Evolutionary conservation across 768 basidiomycete genomes (phyloP).

Genomic region (Agrocybe chaxingu): DNA sequence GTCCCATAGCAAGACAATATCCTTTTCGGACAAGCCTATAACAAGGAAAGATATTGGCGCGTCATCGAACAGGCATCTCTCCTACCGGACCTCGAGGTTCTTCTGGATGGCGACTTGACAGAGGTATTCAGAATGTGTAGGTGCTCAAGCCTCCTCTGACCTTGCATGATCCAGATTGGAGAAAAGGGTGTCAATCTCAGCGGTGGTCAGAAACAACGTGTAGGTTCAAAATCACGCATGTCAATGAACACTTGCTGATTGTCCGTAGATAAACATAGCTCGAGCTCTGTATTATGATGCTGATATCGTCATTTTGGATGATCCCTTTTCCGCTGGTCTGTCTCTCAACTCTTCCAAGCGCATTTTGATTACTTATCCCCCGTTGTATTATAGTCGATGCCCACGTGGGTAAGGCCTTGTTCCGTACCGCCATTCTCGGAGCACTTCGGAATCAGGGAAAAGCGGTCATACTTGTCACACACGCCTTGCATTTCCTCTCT

Average conservation of each 20-base stretch:
- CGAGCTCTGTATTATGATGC: constrained; percentile 65
- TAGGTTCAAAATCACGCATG: constrained; percentile 15
- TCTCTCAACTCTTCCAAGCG: neutral
- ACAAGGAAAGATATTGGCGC: constrained; percentile 65
- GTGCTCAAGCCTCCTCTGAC: too few species aligned
- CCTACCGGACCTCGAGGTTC: constrained; percentile 57
- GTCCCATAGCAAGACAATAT: constrained; percentile 56
- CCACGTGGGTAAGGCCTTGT: constrained; percentile 69
- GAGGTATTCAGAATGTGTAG: constrained; percentile 38
- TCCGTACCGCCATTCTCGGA: constrained; percentile 59
- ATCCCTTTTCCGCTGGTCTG: constrained; percentile 61
- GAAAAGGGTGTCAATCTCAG: constrained; percentile 68
- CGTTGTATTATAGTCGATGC: constrained; percentile 54
- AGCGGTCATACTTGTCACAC: constrained; percentile 82
- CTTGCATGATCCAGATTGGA: constrained; percentile 44
- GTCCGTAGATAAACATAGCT: constrained; percentile 59
- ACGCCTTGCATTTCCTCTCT: constrained; percentile 82
- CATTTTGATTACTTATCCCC: constrained; percentile 1
- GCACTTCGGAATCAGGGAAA: constrained; percentile 42
- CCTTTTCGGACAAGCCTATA: constrained; percentile 60
- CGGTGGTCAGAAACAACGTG: constrained; percentile 66
- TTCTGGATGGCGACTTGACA: constrained; percentile 70
- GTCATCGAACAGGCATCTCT: constrained; percentile 58
- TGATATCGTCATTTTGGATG: constrained; percentile 60
- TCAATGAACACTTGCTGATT: neutral